A percentile compares a stretch with the other conserved stretches of the same genome.
Evolutionary conservation across 345 rosid species (phyloP).

Genomic region (Gossypioides kirkii): DNA sequence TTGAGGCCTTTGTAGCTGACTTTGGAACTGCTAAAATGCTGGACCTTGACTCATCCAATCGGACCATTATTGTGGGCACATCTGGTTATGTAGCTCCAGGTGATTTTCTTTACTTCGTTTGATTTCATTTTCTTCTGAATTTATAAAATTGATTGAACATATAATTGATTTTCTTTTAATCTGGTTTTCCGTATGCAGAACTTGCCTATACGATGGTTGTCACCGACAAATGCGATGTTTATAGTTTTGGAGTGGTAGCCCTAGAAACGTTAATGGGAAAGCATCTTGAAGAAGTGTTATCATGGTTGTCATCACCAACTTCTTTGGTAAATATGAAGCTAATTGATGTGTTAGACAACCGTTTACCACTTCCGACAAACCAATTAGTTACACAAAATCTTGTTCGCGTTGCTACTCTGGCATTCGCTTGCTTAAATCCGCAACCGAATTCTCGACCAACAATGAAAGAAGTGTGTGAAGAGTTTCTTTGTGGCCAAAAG

Average conservation of each 20-base stretch:
- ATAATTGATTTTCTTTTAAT: no score
- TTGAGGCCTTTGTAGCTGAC: conserved; percentile 12
- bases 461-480: conserved; percentile 13
- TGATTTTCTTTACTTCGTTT: no score
- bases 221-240: conserved; percentile 2
- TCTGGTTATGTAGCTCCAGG: background rate
- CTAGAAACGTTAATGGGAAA: conserved; percentile 17
- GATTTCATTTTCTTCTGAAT: background rate
- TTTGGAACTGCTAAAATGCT: conserved; percentile 16
- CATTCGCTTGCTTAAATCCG: background rate
- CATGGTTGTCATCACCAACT: background rate
- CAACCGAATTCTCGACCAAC: conserved; percentile 6
- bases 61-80: conserved; percentile 9
- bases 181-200: background rate
- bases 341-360: background rate
- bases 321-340: background rate
- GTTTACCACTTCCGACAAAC: background rate
- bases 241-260: conserved; percentile 9
- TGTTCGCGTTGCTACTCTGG: background rate
- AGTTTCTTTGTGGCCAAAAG: background rate
- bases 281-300: conserved; percentile 10
- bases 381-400: background rate
- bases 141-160: background rate
- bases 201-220: background rate
- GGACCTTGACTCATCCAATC: conserved; percentile 14